Evolutionary conservation across 768 basidiomycete species (phyloP).

Genomic region (Boletus rex-veris): DNA sequence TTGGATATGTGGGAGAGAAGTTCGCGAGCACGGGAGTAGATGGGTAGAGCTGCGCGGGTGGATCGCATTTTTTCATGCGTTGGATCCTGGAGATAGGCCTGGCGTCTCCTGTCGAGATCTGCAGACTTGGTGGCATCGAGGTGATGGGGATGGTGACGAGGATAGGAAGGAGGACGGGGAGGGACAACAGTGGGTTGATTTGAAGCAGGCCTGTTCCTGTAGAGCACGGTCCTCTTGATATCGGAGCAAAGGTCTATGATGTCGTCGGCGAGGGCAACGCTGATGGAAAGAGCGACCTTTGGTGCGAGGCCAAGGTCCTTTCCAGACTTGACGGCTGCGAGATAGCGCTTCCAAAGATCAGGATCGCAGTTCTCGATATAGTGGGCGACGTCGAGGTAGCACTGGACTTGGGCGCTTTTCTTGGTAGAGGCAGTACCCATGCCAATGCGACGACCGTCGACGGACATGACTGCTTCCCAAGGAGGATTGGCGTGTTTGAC

Average conservation of each 20-base stretch:
- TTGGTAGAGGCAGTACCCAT: constrained; percentile 68
- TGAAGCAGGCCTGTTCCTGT: constrained; percentile 55
- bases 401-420: constrained; percentile 65
- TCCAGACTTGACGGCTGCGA: constrained; percentile 57
- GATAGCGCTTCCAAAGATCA: constrained; percentile 72
- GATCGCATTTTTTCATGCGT: constrained; percentile 61
- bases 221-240: constrained; percentile 60
- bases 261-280: constrained; percentile 59
- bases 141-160: constrained; percentile 29
- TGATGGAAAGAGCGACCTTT: constrained; percentile 62
- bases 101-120: constrained; percentile 48
- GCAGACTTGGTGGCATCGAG: constrained; percentile 52
- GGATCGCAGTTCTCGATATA: constrained; percentile 86
- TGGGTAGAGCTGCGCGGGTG: constrained; percentile 67
- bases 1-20: constrained; percentile 65
- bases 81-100: constrained; percentile 61
- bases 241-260: constrained; percentile 69
- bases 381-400: constrained; percentile 83
- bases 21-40: constrained; percentile 63
- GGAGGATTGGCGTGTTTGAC: constrained; percentile 17
- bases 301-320: constrained; percentile 71
- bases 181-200: constrained; percentile 5
- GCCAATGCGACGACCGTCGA: constrained; percentile 78
- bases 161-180: constrained; percentile 15
- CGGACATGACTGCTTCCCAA: constrained; percentile 77